Evolutionary conservation across 257 asterid genomes (phyloP), one percentile per base, ranked within the genome.

Genomic region (Plectranthus barbatus): DNA sequence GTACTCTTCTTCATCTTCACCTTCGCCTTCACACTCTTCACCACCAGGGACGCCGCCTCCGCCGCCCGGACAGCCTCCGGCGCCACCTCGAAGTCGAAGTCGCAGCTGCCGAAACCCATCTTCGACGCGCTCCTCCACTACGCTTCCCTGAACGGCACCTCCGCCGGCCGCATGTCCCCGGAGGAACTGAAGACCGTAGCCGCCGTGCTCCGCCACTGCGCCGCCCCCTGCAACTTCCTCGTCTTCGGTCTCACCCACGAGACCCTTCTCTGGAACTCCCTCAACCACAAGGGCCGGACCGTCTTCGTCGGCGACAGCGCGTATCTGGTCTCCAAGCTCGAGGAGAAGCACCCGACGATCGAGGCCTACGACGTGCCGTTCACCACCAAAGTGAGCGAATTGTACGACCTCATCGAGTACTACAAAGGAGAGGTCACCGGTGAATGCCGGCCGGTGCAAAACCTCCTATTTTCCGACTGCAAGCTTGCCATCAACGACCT

Each of bases 391-490:
- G 95, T 77, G 1, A 74, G 79, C 78, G 90, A 91, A n/a, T 18
- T 88, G 51, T 60, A 78, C 74, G 83, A 83, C 23, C 48, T 91
- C 9, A 55, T 91, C 2, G 74, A 79, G 23, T 64, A 91, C 29
- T 79, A 81, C 18, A 80, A 63, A 48, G 67, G 70, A 1, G 83
- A 88, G 60, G 64, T 63, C 6, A 66, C 37, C 20, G 51, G 47
- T 0, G 90, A 90, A 36, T 89, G 95, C 70, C 75, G 79, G 23
- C 95, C 96, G 0, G 92, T 86, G 17, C 95, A 91, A 57, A 83
- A 91, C 63, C 86, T 91, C n/a, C 57, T 91, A 17, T 91, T 82
- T 52, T 88, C 98, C 1, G 98, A 91, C 37, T 91, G 96, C 64
- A 82, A 75, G 39, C 50, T 88, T 56, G 98, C 86, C 11, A 54